Evolutionary conservation across 176 grass and related monocot genomes (phyloP), one percentile per base, ranked within the genome.

Genomic region (Cymbopogon citratus): DNA sequence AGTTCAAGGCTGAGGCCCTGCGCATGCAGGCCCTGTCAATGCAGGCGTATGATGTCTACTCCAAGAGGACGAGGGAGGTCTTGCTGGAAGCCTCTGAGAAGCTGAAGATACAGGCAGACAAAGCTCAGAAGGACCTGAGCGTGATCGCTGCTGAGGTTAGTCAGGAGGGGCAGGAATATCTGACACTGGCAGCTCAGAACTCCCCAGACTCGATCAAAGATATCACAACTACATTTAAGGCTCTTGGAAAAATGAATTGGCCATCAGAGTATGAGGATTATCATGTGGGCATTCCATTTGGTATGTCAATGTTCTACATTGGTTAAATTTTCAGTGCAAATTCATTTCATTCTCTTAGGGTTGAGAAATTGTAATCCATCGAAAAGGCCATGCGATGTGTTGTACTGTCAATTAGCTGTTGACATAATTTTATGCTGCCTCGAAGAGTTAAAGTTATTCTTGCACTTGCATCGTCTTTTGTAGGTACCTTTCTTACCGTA

Each of bases 131-230:
- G 74, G 92, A 95, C 66, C 80, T 99, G 5, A 88, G 40, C 29
- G 62, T 80, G 61, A 75, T 99, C 7, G 87, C 85, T 1, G 25
- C 85, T 9, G 96, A 93, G 85, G 64, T 99, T 63, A 33, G 85
- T 14, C 73, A 91, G 83, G 96, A 99, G 81, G 92, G 96, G 1
- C 90, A 95, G 33, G 89, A 93, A 61, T 99, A 99, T 86, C 70
- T 99, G 11, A 69, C 3, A n/a, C 25, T 81, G n/a, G 93, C 91
- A 66, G 85, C 91, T 28, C 79, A 86, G 66, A 94, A 93, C 40
- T 92, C 88, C n/a, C 96, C 96, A 52, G 96, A 91, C 54, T 89
- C 87, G 13, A 54, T 92, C 35, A 95, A 93, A 69, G 96, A 99
- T 84, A 63, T 95, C 40, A 75, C 41, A 2, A 80, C 75, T 56